Conservation (phyloP, 257 asterid species). For the Solanum raphanifolium region DNA sequence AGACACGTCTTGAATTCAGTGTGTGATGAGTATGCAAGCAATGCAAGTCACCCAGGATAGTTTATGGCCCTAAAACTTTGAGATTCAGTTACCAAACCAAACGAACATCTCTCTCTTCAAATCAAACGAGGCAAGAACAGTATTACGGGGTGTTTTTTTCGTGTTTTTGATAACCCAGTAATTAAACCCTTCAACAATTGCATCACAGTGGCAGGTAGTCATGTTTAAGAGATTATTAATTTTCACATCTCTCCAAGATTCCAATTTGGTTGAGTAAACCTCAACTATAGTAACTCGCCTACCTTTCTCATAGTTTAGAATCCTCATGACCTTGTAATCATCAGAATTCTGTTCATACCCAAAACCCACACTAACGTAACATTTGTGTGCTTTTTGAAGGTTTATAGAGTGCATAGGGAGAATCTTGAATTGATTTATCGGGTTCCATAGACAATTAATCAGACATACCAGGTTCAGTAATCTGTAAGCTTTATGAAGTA, state of each 20-base stretch:
- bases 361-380: not conserved
- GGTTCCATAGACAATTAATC: not conserved
- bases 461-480: not conserved
- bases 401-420: not conserved
- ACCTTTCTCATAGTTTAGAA: not conserved
- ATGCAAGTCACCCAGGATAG: not conserved
- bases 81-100: not conserved
- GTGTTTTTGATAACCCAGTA: not conserved
- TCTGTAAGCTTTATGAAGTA: not conserved
- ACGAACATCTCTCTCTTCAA: not conserved
- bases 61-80: not conserved
- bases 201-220: not conserved
- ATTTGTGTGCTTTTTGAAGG: not conserved
- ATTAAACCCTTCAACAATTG: not conserved
- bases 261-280: not conserved
- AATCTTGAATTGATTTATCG: not conserved
- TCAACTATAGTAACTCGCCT: not conserved
- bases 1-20: too few species aligned
- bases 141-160: not conserved
- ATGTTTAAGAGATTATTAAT: not conserved
- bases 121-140: not conserved
- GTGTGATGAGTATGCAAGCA: not conserved
- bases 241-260: not conserved
- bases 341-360: not conserved
- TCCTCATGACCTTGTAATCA: constrained; percentile 1